These are phyloP conservation scores for Alliaria petiolata DNA, from an alignment of 345 rosid species.

Conservation along the genomic window DNA sequence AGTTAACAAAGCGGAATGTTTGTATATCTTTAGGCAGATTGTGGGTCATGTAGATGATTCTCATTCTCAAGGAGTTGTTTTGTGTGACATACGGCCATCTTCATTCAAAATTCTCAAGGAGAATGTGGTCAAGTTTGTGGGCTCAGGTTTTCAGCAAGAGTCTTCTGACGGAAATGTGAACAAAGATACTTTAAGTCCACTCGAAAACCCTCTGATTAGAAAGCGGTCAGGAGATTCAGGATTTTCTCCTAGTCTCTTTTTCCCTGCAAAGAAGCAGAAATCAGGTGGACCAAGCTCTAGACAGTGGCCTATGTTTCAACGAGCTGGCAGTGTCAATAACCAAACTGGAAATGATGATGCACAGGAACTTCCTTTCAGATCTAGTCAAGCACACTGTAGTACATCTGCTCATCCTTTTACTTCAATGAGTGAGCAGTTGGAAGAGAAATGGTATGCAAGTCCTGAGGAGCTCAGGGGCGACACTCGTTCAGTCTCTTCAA, in stretches of 20 bases:
- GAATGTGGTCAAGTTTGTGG: slow-evolving; percentile 62
- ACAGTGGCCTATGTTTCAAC: slow-evolving; percentile 58
- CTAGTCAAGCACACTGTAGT: slow-evolving; percentile 33
- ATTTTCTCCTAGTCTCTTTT: slow-evolving; percentile 20
- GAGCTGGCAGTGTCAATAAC: slow-evolving; percentile 32
- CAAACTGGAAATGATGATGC: slow-evolving; percentile 34
- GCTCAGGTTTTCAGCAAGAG: slow-evolving; percentile 40
- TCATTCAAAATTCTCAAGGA: slow-evolving; percentile 53
- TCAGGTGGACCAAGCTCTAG: slow-evolving; percentile 36
- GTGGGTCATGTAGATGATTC: slow-evolving; percentile 60
- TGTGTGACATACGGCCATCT: slow-evolving; percentile 62
- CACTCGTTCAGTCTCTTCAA: slow-evolving; percentile 49
- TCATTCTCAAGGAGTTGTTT: slow-evolving; percentile 66
- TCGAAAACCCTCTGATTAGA: slow-evolving; percentile 30
- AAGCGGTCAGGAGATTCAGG: slow-evolving; percentile 46
- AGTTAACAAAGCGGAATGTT: slow-evolving; percentile 57
- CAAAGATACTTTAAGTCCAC: slow-evolving; percentile 17
- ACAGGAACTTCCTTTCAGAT: slow-evolving; percentile 23
- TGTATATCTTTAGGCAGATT: slow-evolving; percentile 74
- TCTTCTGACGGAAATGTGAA: slow-evolving; percentile 24
- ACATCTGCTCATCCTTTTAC: slow-evolving; percentile 36
- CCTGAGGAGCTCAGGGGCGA: slow-evolving; percentile 68
- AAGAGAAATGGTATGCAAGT: slow-evolving; percentile 88
- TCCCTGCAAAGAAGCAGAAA: slow-evolving; percentile 64
- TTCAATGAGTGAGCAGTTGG: slow-evolving; percentile 46